Evolutionary conservation across 169 alveolate genomes (phyloP).

Genomic region (Eimeria maxima): DNA sequence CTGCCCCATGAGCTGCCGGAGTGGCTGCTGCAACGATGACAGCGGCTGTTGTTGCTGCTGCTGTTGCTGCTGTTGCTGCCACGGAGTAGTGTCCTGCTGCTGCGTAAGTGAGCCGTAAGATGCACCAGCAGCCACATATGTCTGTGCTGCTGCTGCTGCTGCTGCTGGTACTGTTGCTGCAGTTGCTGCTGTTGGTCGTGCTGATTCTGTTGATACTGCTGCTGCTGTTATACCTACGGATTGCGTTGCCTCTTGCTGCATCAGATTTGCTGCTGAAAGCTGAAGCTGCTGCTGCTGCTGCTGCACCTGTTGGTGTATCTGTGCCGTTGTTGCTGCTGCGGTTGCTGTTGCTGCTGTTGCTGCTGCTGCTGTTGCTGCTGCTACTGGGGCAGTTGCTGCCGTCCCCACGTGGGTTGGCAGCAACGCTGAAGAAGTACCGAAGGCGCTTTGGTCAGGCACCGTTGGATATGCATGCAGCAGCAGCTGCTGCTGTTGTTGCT

Average conservation of each 20-base stretch:
- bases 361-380: not conserved
- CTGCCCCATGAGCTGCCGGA: not conserved
- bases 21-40: not conserved
- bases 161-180: not conserved
- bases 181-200: not conserved
- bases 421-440: not conserved
- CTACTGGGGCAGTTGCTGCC: not conserved
- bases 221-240: too few relatives aligned
- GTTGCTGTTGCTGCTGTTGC: not conserved
- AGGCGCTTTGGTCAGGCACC: not conserved
- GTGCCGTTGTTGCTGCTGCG: not conserved
- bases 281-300: not conserved
- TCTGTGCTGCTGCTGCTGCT: not conserved
- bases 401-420: not conserved
- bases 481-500: conserved; percentile 30
- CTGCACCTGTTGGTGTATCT: not conserved
- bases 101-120: not conserved
- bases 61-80: conserved; percentile 46
- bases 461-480: not conserved
- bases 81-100: not conserved
- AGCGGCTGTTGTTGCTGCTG: conserved; percentile 19
- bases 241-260: too few relatives aligned
- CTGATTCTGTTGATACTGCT: not conserved
- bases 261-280: not conserved
- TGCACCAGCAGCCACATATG: not conserved